Conservation (phyloP, 2,329 filamentous ascomycete species). For the Sarocladium oryzae region DNA sequence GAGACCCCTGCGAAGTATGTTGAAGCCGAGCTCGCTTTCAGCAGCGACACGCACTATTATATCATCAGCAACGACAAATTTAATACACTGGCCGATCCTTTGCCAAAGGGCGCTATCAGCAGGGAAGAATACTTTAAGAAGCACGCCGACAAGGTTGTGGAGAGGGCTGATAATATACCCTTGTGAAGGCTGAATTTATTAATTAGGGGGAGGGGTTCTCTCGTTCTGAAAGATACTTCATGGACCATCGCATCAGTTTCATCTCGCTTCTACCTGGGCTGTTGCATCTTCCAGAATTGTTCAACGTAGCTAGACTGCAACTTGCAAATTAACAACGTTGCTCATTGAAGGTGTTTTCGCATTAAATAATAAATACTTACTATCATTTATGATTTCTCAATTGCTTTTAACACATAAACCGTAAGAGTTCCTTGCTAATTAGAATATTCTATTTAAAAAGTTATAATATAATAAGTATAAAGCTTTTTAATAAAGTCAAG, state of each 20-base stretch:
- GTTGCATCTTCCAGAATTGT: background rate
- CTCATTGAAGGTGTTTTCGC: background rate
- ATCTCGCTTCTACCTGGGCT: background rate
- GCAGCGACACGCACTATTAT: slow-evolving; percentile 2
- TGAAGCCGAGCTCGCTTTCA: slow-evolving; percentile 4
- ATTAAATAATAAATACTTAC: background rate
- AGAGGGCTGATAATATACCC: background rate
- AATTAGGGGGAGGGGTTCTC: background rate
- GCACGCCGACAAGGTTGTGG: slow-evolving; percentile 5
- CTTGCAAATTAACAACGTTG: background rate
- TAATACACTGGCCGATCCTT: slow-evolving; percentile 2
- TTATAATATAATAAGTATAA: background rate
- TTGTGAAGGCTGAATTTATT: background rate
- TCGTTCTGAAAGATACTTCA: background rate
- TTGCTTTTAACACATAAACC: background rate
- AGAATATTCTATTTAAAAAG: background rate
- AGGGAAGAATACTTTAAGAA: slow-evolving; percentile 6
- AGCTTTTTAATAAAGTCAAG: too few relatives aligned
- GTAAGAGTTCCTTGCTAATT: background rate
- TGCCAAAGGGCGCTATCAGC: background rate
- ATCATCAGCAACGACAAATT: slow-evolving; percentile 3
- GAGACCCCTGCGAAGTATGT: background rate
- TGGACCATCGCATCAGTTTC: background rate
- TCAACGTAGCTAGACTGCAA: background rate
- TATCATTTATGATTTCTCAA: background rate